phyloP scores from a whole-genome alignment of 2,329 filamentous ascomycete species.

The Cytospora piceae region DNA sequence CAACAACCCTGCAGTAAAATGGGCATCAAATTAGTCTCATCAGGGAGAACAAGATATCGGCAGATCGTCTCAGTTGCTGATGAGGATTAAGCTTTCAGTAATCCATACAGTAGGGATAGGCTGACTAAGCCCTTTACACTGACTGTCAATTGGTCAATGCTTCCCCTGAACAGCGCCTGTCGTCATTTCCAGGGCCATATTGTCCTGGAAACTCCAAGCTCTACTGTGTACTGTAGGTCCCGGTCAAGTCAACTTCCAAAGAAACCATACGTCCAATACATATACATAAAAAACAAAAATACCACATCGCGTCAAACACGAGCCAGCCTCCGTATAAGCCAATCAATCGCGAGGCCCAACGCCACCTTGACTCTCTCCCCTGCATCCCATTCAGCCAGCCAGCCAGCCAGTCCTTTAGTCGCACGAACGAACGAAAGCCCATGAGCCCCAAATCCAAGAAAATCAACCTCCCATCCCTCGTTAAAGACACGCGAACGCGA shows the following conservation, averaged over 20 bases:
- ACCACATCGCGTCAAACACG: background rate
- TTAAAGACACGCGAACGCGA: slow-evolving; percentile 29
- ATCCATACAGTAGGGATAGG: too few species aligned
- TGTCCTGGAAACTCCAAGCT: background rate
- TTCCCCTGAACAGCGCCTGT: background rate
- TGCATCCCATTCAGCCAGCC: background rate
- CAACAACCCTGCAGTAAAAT: background rate
- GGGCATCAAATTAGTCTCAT: background rate
- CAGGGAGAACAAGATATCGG: background rate
- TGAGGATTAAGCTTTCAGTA: background rate
- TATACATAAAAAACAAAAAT: background rate
- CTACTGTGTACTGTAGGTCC: background rate
- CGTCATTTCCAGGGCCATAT: background rate
- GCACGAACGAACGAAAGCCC: background rate
- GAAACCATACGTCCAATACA: background rate
- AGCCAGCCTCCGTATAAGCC: background rate
- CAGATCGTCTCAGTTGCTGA: background rate
- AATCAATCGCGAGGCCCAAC: background rate
- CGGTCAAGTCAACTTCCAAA: background rate
- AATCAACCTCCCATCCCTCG: slow-evolving; percentile 27
- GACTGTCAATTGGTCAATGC: slow-evolving; percentile 1
- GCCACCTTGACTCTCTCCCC: background rate
- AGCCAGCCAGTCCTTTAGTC: background rate
- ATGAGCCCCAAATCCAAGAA: slow-evolving; percentile 15
- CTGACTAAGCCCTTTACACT: background rate